phyloP scores from a whole-genome alignment of 179 eudicot species.

The Pouteria campechiana region DNA sequence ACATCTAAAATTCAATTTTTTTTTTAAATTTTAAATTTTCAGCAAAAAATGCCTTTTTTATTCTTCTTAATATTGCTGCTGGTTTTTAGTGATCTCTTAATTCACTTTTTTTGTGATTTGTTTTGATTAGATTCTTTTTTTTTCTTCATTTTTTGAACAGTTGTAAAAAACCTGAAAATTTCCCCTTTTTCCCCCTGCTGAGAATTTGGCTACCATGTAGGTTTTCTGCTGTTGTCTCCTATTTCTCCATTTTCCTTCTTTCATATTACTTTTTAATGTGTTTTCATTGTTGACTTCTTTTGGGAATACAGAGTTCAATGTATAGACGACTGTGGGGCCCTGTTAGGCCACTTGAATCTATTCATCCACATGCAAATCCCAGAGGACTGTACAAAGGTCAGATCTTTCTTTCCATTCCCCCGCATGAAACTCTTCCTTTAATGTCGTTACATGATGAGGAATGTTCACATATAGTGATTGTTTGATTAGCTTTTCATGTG shows the following conservation, averaged over 20 bases:
- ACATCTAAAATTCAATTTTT: too few relatives aligned
- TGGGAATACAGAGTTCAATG: slow-evolving; percentile 41
- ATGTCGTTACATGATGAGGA: neutral
- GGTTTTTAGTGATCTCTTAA: too few relatives aligned
- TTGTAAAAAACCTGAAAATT: too few relatives aligned
- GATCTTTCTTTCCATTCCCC: slow-evolving; percentile 10
- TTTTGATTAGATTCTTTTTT: too few relatives aligned
- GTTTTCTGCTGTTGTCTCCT: neutral
- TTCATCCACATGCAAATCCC: slow-evolving; percentile 72
- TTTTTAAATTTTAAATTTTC: too few relatives aligned
- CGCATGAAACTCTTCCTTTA: neutral
- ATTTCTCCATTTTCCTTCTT: neutral
- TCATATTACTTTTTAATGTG: slow-evolving; percentile 1
- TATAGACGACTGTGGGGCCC: slow-evolving; percentile 93
- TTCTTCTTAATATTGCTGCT: too few relatives aligned
- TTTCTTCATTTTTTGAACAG: too few relatives aligned
- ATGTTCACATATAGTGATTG: slow-evolving; percentile 1
- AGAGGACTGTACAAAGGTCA: slow-evolving; percentile 72
- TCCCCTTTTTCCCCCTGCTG: too few relatives aligned
- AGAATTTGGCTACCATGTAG: neutral
- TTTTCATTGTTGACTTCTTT: slow-evolving; percentile 4
- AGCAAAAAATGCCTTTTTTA: too few relatives aligned
- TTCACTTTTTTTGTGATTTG: too few relatives aligned
- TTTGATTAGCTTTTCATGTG: slow-evolving; percentile 6
- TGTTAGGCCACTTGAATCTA: slow-evolving; percentile 45